Evolutionary conservation across 106 monocot species (phyloP).

Genomic region (Acorus calamus): DNA sequence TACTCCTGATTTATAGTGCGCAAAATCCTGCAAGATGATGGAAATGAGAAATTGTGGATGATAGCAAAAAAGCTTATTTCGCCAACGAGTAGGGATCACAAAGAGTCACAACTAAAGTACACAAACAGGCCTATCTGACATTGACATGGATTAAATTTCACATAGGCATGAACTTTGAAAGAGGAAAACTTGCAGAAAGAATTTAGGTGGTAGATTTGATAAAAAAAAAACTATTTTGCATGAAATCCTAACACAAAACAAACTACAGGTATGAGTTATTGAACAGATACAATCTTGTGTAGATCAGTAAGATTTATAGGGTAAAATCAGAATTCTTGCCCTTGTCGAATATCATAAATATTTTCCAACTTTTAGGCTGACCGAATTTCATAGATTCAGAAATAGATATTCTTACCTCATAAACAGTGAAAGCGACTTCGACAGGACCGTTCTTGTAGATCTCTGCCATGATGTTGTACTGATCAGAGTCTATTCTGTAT

Average conservation of each 20-base stretch:
- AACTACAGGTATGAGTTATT: too few relatives aligned
- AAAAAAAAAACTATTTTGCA: background rate
- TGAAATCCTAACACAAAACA: too few relatives aligned
- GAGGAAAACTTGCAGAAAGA: background rate
- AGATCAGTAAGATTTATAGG: too few relatives aligned
- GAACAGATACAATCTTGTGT: too few relatives aligned
- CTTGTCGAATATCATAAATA: too few relatives aligned
- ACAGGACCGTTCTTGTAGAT: conserved; percentile 86
- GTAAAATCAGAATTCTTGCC: too few relatives aligned
- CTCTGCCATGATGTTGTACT: conserved; percentile 81
- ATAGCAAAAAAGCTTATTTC: too few relatives aligned
- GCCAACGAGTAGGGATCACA: too few relatives aligned
- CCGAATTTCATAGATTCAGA: background rate
- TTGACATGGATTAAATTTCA: too few relatives aligned
- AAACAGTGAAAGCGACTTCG: conserved; percentile 91
- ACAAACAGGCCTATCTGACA: too few relatives aligned
- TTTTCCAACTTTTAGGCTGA: background rate
- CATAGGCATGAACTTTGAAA: background rate
- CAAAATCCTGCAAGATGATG: conserved; percentile 62
- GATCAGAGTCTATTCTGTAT: conserved; percentile 64
- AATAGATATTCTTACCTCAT: conserved; percentile 52
- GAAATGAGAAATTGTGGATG: background rate
- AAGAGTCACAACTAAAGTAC: too few relatives aligned
- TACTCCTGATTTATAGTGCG: conserved; percentile 90
- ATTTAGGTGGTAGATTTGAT: background rate